Conservation (phyloP, 768 basidiomycete species). For the Psilocybe sp. region DNA sequence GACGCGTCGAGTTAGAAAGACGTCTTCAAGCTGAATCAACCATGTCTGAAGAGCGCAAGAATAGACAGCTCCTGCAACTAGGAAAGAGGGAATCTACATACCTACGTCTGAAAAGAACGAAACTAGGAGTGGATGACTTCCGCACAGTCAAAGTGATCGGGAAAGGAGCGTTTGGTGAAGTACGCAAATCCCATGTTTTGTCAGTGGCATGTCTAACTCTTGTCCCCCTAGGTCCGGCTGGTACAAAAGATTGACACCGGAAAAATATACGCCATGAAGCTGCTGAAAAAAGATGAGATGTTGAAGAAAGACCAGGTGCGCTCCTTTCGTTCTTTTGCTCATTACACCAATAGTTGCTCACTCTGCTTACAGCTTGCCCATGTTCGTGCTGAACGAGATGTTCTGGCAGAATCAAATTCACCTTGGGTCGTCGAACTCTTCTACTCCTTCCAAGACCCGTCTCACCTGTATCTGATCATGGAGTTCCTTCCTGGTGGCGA, state of each 20-base stretch:
- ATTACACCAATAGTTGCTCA: background rate
- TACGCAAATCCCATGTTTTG: constrained; percentile 26
- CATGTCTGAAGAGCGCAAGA: constrained; percentile 82
- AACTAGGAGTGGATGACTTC: constrained; percentile 89
- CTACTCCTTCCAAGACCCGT: constrained; percentile 96
- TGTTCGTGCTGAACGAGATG: constrained; percentile 95
- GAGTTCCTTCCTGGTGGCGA: constrained; percentile 98
- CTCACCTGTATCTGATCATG: constrained; percentile 96
- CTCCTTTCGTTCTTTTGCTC: background rate
- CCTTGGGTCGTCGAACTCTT: constrained; percentile 95
- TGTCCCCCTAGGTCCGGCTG: constrained; percentile 63
- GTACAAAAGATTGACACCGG: constrained; percentile 97
- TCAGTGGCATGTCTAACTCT: background rate
- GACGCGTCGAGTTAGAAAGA: constrained; percentile 86
- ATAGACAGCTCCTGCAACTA: constrained; percentile 75
- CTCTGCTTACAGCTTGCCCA: constrained; percentile 73
- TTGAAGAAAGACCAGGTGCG: constrained; percentile 96
- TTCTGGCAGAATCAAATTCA: constrained; percentile 92
- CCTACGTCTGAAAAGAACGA: constrained; percentile 84
- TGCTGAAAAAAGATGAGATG: constrained; percentile 96
- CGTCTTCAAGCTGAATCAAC: constrained; percentile 66
- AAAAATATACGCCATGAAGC: constrained; percentile 99
- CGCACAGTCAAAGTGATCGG: constrained; percentile 98
- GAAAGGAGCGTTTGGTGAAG: constrained; percentile 98
- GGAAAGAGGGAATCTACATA: constrained; percentile 89